Base-by-base conservation (phyloP, 805 yeast genomes). In the Suhomyces sp. region DNA sequence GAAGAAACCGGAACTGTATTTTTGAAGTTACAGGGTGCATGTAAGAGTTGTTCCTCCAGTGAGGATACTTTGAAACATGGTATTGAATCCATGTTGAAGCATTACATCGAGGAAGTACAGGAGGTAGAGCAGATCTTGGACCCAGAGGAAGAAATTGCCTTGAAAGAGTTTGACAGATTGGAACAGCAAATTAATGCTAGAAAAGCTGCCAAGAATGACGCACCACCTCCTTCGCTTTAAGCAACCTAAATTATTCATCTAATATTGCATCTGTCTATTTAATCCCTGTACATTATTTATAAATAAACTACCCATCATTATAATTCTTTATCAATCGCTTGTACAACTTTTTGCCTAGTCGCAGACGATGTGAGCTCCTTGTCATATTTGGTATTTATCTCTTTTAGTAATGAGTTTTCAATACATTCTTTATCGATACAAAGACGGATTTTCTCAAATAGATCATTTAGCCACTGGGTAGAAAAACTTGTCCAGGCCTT, bases 71-170 rank as follows among this genome's bases (percentile, higher is more conserved):
- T 94, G 65, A 93, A 92, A 71, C 84, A 91, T 62, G 99, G 99
- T 31, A 94, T 94, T 55, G 97, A 94, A 70, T 83, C 92, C n/a
- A 94, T 94, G 99, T 78, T 94, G 66, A 90, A 84, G 76, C 97
- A 93, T 71, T 94, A 94, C 67, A 93, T 96, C 38, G 99, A 96
- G 65, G 99, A 94, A 66, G 97, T 94, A 31, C 81, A 83, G 51
- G 88, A 87, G 44, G 97, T 94, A 19, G 85, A 86, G 63, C 97
- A 91, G 69, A 85, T 90, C n/a, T 73, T 87, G 49, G 96, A 90
- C 58, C 80, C 80, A 9, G 80, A 76, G 57, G 93, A 88, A 48
- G 93, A 86, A 68, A 79, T 90, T 40, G 93, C 96, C 1, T 68
- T 89, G 47, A 81, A 83, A 57, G 96, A 91, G 70, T 90, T 90